phyloP scores from a whole-genome alignment of 495 filamentous ascomycete species.

The Rhizodiscina lignyota region DNA sequence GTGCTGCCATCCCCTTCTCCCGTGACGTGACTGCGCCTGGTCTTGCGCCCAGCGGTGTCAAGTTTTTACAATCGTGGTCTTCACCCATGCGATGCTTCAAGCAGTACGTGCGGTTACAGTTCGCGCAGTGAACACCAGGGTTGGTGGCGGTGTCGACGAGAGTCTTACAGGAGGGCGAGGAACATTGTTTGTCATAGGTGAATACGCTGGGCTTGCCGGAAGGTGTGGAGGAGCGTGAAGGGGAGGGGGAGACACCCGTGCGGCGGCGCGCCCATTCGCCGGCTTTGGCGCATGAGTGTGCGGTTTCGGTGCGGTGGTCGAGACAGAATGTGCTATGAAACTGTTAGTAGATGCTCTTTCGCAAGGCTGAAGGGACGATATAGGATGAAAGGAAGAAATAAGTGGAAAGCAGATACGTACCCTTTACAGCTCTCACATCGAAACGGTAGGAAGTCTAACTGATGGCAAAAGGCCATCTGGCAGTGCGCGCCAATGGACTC shows the following conservation, averaged over 20 bases:
- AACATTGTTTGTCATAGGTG: conserved; percentile 53
- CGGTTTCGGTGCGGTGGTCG: conserved; percentile 78
- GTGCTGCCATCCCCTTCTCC: conserved; percentile 40
- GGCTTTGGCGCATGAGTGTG: conserved; percentile 63
- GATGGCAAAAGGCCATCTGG: conserved; percentile 77
- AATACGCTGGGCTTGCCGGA: conserved; percentile 35
- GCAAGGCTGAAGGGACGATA: no score
- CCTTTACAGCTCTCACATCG: conserved; percentile 71
- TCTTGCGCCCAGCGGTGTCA: conserved; percentile 51
- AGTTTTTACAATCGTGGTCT: conserved; percentile 69
- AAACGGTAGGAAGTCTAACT: conserved; percentile 94
- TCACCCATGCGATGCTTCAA: conserved; percentile 78
- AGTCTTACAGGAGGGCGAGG: conserved; percentile 62
- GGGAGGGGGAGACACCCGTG: not conserved
- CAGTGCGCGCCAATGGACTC: conserved; percentile 81
- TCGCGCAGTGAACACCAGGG: conserved; percentile 63
- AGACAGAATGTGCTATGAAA: conserved; percentile 61
- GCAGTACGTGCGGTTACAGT: conserved; percentile 77
- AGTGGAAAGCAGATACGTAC: conserved; percentile 7
- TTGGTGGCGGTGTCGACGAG: conserved; percentile 63
- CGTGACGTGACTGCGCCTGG: conserved; percentile 20
- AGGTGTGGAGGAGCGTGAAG: conserved; percentile 1
- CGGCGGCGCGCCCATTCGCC: conserved; percentile 60
- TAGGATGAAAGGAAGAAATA: conserved; percentile 1
- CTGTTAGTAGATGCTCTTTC: no score